Percentiles rank a stretch among this genome's conserved stretches.
phyloP scores from a whole-genome alignment of 805 yeast species.

The Barnettozyma pratensis region DNA sequence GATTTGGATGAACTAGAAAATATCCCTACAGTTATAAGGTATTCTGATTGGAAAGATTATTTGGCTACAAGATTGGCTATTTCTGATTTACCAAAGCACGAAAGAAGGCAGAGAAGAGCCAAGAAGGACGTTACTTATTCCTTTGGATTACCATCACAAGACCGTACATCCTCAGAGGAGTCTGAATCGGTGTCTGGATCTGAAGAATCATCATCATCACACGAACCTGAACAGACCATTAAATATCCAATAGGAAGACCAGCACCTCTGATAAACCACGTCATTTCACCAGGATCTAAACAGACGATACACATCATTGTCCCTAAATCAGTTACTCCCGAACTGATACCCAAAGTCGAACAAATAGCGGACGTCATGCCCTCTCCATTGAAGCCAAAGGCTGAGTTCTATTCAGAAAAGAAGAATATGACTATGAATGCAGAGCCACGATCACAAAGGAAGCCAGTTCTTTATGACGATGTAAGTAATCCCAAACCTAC shows the following conservation, averaged over 20 bases:
- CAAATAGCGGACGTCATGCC: background rate
- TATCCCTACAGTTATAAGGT: background rate
- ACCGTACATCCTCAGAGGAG: too few relatives aligned
- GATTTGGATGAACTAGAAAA: background rate
- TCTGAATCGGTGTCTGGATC: too few relatives aligned
- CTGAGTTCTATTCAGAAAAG: background rate
- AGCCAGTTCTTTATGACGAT: background rate
- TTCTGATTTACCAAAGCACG: background rate
- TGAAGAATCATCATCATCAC: too few relatives aligned
- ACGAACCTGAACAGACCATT: too few relatives aligned
- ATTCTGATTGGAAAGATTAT: background rate
- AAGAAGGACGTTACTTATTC: background rate
- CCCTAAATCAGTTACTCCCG: background rate
- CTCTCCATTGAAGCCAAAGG: background rate
- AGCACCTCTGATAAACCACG: too few relatives aligned
- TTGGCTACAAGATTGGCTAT: background rate
- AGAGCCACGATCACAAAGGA: background rate
- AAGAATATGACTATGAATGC: background rate
- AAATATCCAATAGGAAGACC: too few relatives aligned
- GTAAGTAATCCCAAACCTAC: background rate
- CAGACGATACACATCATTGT: background rate
- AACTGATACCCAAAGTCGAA: background rate
- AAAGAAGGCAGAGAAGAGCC: background rate
- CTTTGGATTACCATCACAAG: background rate
- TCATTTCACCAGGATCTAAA: background rate